phyloP scores from a whole-genome alignment of 2,329 filamentous ascomycete species.

The Aspergillus glaucus region DNA sequence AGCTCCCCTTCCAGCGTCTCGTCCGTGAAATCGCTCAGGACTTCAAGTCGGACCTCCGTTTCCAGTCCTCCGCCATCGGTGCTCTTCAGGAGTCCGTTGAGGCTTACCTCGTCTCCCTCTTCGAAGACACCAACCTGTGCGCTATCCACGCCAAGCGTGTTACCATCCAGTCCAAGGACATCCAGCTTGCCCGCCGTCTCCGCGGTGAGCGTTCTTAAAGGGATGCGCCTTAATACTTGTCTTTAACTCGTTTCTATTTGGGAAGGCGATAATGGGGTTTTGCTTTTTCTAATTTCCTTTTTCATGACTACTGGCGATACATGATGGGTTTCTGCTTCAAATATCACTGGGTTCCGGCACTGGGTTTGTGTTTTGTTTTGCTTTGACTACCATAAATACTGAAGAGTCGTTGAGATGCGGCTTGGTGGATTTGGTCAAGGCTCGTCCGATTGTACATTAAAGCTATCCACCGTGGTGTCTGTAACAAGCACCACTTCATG shows the following conservation, averaged over 20 bases:
- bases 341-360: slow-evolving; percentile 35
- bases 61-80: slow-evolving; percentile 97
- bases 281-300: slow-evolving; percentile 24
- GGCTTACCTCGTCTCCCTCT: slow-evolving; percentile 96
- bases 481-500: slow-evolving; percentile 27
- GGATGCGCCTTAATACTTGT: slow-evolving; percentile 21
- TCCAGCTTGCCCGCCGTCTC: slow-evolving; percentile 91
- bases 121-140: slow-evolving; percentile 97
- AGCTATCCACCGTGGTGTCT: slow-evolving; percentile 21
- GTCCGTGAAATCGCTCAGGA: slow-evolving; percentile 95
- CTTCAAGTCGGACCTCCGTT: slow-evolving; percentile 91
- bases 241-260: slow-evolving; percentile 28
- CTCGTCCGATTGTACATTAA: slow-evolving; percentile 30
- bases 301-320: slow-evolving; percentile 39
- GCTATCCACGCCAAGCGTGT: slow-evolving; percentile 99
- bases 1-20: slow-evolving; percentile 95
- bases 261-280: slow-evolving; percentile 37
- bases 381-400: slow-evolving; percentile 26
- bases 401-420: slow-evolving; percentile 17
- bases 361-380: slow-evolving; percentile 29
- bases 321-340: slow-evolving; percentile 37
- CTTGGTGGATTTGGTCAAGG: slow-evolving; percentile 27
- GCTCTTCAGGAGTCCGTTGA: slow-evolving; percentile 98
- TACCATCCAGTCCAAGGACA: slow-evolving; percentile 90
- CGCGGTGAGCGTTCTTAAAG: slow-evolving; percentile 83